Evolutionary conservation across 148 eudicot species (phyloP).

Genomic region (Nepenthes gracilis): DNA sequence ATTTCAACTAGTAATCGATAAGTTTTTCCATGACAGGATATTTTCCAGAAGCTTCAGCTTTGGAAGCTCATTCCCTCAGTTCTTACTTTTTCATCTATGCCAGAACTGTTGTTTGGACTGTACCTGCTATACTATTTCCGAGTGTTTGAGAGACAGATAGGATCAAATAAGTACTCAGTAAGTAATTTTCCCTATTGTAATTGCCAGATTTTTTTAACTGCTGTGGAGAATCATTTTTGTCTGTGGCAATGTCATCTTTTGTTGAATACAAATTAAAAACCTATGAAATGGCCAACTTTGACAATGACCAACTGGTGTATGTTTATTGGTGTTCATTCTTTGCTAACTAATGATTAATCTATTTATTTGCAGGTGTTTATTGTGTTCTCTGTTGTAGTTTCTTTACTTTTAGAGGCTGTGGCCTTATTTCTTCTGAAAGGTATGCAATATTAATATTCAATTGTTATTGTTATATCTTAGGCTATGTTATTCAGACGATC

Average conservation of each 20-base stretch:
- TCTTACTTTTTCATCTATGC: conserved; percentile 81
- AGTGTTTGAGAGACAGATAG: conserved; percentile 94
- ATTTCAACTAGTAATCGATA: background rate
- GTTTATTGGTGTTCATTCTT: too few species aligned
- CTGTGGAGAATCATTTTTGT: too few species aligned
- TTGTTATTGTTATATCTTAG: background rate
- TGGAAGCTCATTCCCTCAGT: conserved; percentile 79
- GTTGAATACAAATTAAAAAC: too few species aligned
- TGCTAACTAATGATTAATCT: too few species aligned
- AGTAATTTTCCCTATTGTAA: conserved; percentile 15
- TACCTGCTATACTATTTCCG: conserved; percentile 91
- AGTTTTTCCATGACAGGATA: conserved; percentile 41
- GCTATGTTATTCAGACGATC: background rate
- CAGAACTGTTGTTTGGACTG: conserved; percentile 77
- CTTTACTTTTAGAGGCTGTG: conserved; percentile 54
- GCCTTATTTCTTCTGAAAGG: conserved; percentile 56
- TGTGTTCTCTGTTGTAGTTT: conserved; percentile 47
- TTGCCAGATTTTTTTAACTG: background rate
- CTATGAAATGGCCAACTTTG: too few species aligned
- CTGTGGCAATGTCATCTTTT: too few species aligned
- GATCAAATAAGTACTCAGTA: conserved; percentile 89
- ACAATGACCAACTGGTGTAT: too few species aligned
- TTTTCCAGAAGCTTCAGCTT: conserved; percentile 62
- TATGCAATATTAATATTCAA: conserved; percentile 14
- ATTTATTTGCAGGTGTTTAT: conserved; percentile 62